Conservation (phyloP, 1,139 yeast species). For the Scheffersomyces quercinus region DNA sequence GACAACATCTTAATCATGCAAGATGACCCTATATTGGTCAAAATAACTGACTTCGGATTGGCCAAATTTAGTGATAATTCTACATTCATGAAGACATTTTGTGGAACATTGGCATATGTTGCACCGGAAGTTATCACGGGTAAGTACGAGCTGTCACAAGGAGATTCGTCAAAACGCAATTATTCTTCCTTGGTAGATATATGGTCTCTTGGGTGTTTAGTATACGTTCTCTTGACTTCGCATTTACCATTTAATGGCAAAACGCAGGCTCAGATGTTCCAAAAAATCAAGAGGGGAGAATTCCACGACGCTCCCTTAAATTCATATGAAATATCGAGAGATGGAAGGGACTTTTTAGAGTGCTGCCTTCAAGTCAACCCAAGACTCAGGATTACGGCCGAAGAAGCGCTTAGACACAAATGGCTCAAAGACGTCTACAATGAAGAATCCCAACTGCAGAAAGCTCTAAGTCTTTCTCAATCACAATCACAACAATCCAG, state of each 20-base stretch:
- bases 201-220: slow-evolving; percentile 89
- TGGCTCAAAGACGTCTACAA: slow-evolving; percentile 49
- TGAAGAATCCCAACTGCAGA: slow-evolving; percentile 33
- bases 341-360: slow-evolving; percentile 69
- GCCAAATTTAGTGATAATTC: slow-evolving; percentile 80
- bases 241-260: slow-evolving; percentile 93
- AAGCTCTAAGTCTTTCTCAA: slow-evolving; percentile 64
- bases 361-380: slow-evolving; percentile 77
- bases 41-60: slow-evolving; percentile 90
- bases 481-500: slow-evolving; percentile 67
- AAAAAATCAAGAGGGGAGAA: slow-evolving; percentile 72
- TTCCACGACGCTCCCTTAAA: slow-evolving; percentile 79
- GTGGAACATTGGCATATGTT: slow-evolving; percentile 87
- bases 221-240: slow-evolving; percentile 86
- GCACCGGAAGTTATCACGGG: slow-evolving; percentile 94
- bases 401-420: slow-evolving; percentile 67
- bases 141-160: slow-evolving; percentile 45
- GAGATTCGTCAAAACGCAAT: slow-evolving; percentile 29
- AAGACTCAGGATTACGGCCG: slow-evolving; percentile 65
- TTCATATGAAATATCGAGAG: slow-evolving; percentile 61
- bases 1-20: slow-evolving; percentile 89
- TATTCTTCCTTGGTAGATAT: slow-evolving; percentile 90
- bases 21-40: slow-evolving; percentile 86
- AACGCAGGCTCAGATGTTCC: slow-evolving; percentile 82
- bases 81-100: slow-evolving; percentile 80